Evolutionary conservation across 2,329 filamentous ascomycete species (phyloP), one percentile per base, ranked within the genome.

Genomic region (Trichoderma sp.): DNA sequence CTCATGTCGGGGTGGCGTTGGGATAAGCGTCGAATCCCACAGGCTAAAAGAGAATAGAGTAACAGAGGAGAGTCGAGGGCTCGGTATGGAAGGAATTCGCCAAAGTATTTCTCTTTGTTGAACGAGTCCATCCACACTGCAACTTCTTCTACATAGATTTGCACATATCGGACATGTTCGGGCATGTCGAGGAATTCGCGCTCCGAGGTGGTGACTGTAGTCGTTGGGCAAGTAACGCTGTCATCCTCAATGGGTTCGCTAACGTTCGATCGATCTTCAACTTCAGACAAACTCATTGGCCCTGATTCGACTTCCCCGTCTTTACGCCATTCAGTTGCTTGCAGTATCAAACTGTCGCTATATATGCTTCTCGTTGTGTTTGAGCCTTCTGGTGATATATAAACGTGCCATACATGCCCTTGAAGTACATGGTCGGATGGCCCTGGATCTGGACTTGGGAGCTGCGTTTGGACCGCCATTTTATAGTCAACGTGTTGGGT

Each of bases 51-150:
- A 0, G 95, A 94, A 78, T 97, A 95, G 36, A 97, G 87, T 14
- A 98, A 87, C 92, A 98, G 95, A 0, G 94, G 92, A 72, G 96
- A 93, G 70, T 90, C 88, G 28, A 97, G 84, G 1, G 94, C 91
- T 76, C 95, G 89, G 76, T 94, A 94, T 0, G 95, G 94, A n/a
- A 98, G 85, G 21, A 93, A 84, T 62, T 92, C 88, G 28, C 93
- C 93, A 80, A 98, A 98, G 84, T 97, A 93, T 82, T 95, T 95
- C 75, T 91, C 87, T 39, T 90, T 87, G 82, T 97, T 93, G 84
- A 98, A 90, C 56, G 91, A 93, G 81, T 98, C 95, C 93, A 98
- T 97, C 94, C 95, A 98, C 3, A 94, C 82, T 1, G 92, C 94
- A 2, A 98, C 93, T 75, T 97, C 92, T 77, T 97, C 92, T 7